A percentile compares a stretch with the other conserved stretches of the same genome.
Evolutionary conservation across 106 monocot species (phyloP).

Genomic region (Dactylorhiza incarnata): DNA sequence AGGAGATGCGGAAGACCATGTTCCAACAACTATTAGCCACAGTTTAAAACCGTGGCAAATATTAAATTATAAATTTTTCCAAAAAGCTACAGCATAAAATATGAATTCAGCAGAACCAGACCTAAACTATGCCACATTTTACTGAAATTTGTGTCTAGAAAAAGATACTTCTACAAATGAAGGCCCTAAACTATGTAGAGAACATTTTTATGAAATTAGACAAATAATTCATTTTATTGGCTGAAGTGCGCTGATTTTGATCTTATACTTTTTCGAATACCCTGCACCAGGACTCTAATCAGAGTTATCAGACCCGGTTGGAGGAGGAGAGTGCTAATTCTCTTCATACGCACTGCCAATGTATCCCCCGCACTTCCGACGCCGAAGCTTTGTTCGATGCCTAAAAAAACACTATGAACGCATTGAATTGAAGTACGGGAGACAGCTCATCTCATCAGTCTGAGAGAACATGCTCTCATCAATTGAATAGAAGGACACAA

Average conservation of each 20-base stretch:
- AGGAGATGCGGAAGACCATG: too few species aligned
- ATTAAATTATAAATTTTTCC: too few species aligned
- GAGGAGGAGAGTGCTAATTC: background rate
- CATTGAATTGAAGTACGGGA: conserved; percentile 36
- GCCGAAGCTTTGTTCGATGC: conserved; percentile 33
- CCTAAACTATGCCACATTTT: too few species aligned
- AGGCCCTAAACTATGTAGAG: too few species aligned
- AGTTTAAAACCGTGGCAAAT: too few species aligned
- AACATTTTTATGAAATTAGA: too few species aligned
- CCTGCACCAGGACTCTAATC: background rate
- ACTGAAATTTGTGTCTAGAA: too few species aligned
- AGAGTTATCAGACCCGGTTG: background rate
- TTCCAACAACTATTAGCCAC: too few species aligned
- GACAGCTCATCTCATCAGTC: conserved; percentile 34
- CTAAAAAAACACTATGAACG: conserved; percentile 46
- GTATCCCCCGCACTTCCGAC: conserved; percentile 35
- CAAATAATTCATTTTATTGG: too few species aligned
- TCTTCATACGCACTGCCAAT: conserved; percentile 19
- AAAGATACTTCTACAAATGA: too few species aligned
- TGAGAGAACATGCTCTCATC: conserved; percentile 52
- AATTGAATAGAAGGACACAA: conserved; percentile 34
- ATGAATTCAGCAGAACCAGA: too few species aligned
- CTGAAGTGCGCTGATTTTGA: conserved; percentile 8
- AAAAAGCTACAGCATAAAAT: too few species aligned
- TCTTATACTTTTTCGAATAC: conserved; percentile 2